These are phyloP conservation scores for Pleodorina starrii DNA, from an alignment of 139 green algal genomes.

Conservation along the genomic window DNA sequence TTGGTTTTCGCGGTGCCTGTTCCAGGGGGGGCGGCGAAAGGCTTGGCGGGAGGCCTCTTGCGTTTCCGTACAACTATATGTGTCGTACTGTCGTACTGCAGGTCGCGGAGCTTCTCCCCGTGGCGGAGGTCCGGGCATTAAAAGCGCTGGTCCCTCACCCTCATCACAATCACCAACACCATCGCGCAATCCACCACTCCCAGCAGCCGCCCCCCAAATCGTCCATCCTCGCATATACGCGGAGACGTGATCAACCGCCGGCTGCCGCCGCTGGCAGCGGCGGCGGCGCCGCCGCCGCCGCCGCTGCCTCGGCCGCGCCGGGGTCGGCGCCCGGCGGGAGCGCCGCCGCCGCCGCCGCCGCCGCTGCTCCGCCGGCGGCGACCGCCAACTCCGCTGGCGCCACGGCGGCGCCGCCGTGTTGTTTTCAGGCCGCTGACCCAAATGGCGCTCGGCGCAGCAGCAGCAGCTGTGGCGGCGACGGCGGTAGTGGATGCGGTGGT, in stretches of 20 bases:
- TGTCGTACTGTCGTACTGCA: too few relatives aligned
- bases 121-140: conserved; percentile 8
- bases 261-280: not conserved
- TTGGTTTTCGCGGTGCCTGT: too few relatives aligned
- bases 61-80: too few relatives aligned
- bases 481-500: not conserved
- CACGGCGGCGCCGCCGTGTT: too few relatives aligned
- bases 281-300: not conserved
- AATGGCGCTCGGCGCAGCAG: too few relatives aligned
- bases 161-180: not conserved
- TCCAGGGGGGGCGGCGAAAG: too few relatives aligned
- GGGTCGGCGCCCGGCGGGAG: not conserved
- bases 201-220: not conserved
- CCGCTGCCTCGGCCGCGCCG: not conserved
- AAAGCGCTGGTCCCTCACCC: not conserved
- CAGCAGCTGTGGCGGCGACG: not conserved
- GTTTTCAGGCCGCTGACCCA: too few relatives aligned
- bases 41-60: too few relatives aligned
- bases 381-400: too few relatives aligned
- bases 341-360: not conserved
- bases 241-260: not conserved
- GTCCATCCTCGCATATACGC: conserved; percentile 9
- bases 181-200: not conserved
- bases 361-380: not conserved
- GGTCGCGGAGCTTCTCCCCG: conserved; percentile 16